phyloP scores from a whole-genome alignment of 139 green algal species.

The Asterochloris erici region DNA sequence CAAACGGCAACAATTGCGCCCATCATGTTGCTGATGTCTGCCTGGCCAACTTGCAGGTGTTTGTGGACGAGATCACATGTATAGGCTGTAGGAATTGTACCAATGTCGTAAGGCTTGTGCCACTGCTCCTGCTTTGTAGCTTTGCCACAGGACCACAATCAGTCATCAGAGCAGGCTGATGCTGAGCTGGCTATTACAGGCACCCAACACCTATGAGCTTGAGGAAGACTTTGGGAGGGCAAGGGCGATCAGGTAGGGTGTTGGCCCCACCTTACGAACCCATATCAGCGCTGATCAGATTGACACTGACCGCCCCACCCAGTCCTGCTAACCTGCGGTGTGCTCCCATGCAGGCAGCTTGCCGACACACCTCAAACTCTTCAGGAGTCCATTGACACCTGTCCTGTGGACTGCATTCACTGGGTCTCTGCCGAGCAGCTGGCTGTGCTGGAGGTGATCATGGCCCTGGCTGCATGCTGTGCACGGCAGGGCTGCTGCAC shows the following conservation, averaged over 20 bases:
- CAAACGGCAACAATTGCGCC: neutral
- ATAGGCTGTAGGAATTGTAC: conserved; percentile 32
- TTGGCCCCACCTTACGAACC: no score
- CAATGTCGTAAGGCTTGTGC: neutral
- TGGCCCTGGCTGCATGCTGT: conserved; percentile 39
- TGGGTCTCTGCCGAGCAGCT: conserved; percentile 40
- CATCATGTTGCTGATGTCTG: neutral
- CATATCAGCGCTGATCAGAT: no score
- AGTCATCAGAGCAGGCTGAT: no score
- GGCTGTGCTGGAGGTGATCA: conserved; percentile 47
- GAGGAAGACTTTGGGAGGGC: conserved; percentile 33
- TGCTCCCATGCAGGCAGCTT: conserved; percentile 8
- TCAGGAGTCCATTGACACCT: conserved; percentile 34
- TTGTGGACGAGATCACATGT: conserved; percentile 37
- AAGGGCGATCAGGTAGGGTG: neutral
- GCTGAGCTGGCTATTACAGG: neutral
- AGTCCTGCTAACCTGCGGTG: neutral
- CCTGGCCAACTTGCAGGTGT: conserved; percentile 14
- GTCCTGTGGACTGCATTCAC: conserved; percentile 38
- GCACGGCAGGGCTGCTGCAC: conserved; percentile 32
- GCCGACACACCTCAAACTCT: conserved; percentile 18
- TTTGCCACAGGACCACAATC: no score
- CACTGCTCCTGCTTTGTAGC: no score
- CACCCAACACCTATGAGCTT: conserved; percentile 26
- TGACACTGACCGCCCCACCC: no score